Conservation (phyloP, 495 filamentous ascomycete genomes). For the Tuber indicum region DNA sequence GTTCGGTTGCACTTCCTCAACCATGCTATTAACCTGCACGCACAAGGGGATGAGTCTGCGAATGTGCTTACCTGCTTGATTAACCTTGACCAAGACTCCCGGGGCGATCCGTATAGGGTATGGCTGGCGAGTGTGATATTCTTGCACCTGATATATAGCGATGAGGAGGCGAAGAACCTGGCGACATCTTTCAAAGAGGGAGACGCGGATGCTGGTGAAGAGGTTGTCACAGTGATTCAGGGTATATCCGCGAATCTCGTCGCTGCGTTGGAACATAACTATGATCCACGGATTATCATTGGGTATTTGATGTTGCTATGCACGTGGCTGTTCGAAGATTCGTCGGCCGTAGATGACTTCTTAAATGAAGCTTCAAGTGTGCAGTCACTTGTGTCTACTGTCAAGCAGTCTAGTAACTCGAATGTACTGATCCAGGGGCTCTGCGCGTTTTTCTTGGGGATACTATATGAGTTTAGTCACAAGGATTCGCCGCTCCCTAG, state of each 20-base stretch:
- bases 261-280: conserved; percentile 61
- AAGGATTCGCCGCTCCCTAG: conserved; percentile 84
- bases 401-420: conserved; percentile 54
- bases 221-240: conserved; percentile 92
- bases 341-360: conserved; percentile 86
- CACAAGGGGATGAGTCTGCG: conserved; percentile 70
- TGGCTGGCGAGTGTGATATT: conserved; percentile 91
- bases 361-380: conserved; percentile 90
- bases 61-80: conserved; percentile 83
- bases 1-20: conserved; percentile 79
- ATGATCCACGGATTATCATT: conserved; percentile 74
- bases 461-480: conserved; percentile 94
- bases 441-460: conserved; percentile 73
- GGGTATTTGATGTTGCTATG: conserved; percentile 91
- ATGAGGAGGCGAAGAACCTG: conserved; percentile 67
- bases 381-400: conserved; percentile 66
- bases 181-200: conserved; percentile 82
- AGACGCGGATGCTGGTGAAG: conserved; percentile 82
- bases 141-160: conserved; percentile 81
- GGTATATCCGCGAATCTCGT: conserved; percentile 75
- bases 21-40: conserved; percentile 82
- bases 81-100: conserved; percentile 47
- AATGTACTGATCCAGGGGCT: conserved; percentile 70
- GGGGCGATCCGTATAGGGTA: conserved; percentile 74
- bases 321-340: conserved; percentile 88